phyloP scores from a whole-genome alignment of 192 early-diverging fungal genomes.

The Entomortierella beljakovae region DNA sequence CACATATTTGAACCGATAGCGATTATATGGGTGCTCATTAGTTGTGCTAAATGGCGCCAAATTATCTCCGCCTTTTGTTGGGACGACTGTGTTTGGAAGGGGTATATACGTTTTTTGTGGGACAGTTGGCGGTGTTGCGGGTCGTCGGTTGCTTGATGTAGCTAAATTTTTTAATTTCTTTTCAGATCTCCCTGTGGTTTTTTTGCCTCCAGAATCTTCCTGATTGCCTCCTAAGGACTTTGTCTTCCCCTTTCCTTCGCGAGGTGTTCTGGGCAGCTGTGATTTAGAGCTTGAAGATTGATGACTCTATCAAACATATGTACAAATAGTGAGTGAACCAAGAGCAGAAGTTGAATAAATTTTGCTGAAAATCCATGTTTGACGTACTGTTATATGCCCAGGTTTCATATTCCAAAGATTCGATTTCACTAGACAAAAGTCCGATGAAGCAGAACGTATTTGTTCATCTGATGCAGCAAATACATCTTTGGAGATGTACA shows the following conservation, averaged over 20 bases:
- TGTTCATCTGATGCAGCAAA: conserved; percentile 69
- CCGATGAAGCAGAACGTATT: conserved; percentile 67
- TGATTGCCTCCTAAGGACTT: conserved; percentile 16
- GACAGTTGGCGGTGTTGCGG: conserved; percentile 15
- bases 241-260: conserved; percentile 44
- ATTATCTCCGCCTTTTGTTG: conserved; percentile 30
- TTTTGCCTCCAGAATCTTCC: conserved; percentile 25
- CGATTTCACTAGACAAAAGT: conserved; percentile 67
- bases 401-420: conserved; percentile 73
- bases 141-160: conserved; percentile 10
- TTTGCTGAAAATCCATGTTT: background rate
- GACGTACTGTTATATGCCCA: conserved; percentile 46
- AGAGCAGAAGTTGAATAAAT: background rate
- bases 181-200: conserved; percentile 16
- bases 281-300: conserved; percentile 51
- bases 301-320: conserved; percentile 26
- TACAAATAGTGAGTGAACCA: background rate
- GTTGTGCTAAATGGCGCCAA: conserved; percentile 51
- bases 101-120: conserved; percentile 41
- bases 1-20: conserved; percentile 71
- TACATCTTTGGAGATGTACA: conserved; percentile 72
- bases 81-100: conserved; percentile 40
- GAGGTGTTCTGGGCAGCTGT: conserved; percentile 17
- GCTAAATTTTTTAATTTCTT: conserved; percentile 18
- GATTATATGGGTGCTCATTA: conserved; percentile 68